Conservation (phyloP, 2,329 filamentous ascomycete genomes). For the Alternaria novae-zelandiae region DNA sequence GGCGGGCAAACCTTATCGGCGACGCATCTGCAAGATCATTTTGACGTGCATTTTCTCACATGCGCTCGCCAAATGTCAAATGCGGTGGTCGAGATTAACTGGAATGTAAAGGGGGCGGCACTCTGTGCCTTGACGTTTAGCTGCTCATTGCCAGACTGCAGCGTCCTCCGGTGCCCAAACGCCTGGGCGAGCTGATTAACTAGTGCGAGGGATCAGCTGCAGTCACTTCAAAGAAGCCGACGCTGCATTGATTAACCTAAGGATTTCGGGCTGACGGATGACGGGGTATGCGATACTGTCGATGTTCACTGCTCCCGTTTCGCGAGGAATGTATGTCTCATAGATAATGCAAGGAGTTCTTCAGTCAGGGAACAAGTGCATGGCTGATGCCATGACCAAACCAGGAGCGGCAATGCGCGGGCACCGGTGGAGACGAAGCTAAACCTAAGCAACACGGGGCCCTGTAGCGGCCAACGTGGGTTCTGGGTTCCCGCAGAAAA, state of each 20-base stretch:
- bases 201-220: constrained; percentile 5
- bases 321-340: background rate
- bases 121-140: background rate
- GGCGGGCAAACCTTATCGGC: background rate
- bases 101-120: background rate
- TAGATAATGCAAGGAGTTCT: background rate
- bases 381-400: background rate
- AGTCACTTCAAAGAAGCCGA: background rate
- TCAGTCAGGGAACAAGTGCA: background rate
- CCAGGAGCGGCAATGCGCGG: background rate
- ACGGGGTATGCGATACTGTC: background rate
- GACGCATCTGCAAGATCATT: background rate
- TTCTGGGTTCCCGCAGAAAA: constrained; percentile 15
- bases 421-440: background rate
- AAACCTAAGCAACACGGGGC: constrained; percentile 1
- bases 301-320: background rate
- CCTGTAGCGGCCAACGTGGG: constrained; percentile 11
- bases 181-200: background rate
- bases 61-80: background rate
- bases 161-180: background rate
- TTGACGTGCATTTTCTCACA: background rate
- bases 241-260: background rate
- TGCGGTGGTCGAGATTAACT: background rate
- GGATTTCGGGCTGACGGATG: background rate
- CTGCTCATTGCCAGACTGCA: background rate